These are phyloP conservation scores for Perilla frutescens DNA, from an alignment of 257 asterid species.

Conservation along the genomic window DNA sequence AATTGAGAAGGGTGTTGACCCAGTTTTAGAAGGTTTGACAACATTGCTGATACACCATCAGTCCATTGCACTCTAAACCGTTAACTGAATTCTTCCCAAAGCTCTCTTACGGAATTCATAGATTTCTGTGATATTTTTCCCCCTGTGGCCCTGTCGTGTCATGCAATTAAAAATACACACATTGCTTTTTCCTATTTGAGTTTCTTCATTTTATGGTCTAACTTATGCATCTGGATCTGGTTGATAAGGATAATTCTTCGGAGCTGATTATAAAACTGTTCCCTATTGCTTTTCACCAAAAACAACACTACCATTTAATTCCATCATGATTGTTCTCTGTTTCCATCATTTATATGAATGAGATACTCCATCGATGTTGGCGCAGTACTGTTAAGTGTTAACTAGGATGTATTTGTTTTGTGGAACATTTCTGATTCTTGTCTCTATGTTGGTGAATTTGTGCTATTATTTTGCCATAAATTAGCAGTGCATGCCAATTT, in stretches of 20 bases:
- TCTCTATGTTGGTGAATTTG: conserved; percentile 19
- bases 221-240: too few relatives aligned
- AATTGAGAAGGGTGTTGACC: too few relatives aligned
- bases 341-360: neutral
- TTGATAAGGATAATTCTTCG: neutral
- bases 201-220: too few relatives aligned
- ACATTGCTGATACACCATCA: too few relatives aligned
- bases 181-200: too few relatives aligned
- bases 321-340: neutral
- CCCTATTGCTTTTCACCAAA: neutral
- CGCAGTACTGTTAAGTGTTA: conserved; percentile 9
- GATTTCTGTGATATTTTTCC: too few relatives aligned
- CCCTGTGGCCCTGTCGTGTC: too few relatives aligned
- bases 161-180: too few relatives aligned
- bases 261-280: neutral
- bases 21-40: too few relatives aligned
- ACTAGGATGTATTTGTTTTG: neutral
- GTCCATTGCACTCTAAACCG: too few relatives aligned
- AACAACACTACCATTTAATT: conserved; percentile 1
- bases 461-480: conserved; percentile 11
- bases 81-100: too few relatives aligned
- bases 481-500: conserved; percentile 2
- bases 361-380: conserved; percentile 8
- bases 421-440: neutral
- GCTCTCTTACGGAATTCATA: too few relatives aligned